Evolutionary conservation across 345 rosid species (phyloP).

Genomic region (Murraya paniculata): DNA sequence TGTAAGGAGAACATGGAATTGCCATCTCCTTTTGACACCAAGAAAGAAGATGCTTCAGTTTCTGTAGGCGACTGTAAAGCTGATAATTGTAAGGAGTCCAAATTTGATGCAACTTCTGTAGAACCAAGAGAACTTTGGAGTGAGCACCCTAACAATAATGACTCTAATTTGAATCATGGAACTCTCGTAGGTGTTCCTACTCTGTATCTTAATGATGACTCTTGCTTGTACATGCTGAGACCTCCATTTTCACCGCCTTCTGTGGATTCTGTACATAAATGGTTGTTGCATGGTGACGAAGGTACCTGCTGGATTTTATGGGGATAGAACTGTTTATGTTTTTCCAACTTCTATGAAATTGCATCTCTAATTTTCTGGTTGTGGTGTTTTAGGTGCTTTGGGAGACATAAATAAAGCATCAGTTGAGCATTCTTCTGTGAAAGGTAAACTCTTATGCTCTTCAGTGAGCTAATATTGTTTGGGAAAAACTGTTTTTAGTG

Average conservation of each 20-base stretch:
- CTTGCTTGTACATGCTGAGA: slow-evolving; percentile 61
- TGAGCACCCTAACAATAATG: slow-evolving; percentile 13
- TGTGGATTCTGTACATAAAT: slow-evolving; percentile 48
- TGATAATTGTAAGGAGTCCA: slow-evolving; percentile 25
- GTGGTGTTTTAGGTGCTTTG: slow-evolving; percentile 30
- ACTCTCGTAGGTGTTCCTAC: slow-evolving; percentile 54
- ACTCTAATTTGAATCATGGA: slow-evolving; percentile 31
- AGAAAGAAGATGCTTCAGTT: slow-evolving; percentile 37
- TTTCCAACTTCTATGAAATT: slow-evolving; percentile 9
- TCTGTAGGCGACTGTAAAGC: slow-evolving; percentile 25
- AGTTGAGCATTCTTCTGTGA: slow-evolving; percentile 24
- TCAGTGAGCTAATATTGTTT: slow-evolving; percentile 9
- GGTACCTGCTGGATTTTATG: slow-evolving; percentile 39
- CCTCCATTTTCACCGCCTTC: slow-evolving; percentile 74
- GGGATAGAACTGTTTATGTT: slow-evolving; percentile 5
- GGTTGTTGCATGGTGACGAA: slow-evolving; percentile 44
- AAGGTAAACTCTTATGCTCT: slow-evolving; percentile 32
- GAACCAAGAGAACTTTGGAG: slow-evolving; percentile 25
- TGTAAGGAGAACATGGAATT: slow-evolving; percentile 12
- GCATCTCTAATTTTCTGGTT: background rate
- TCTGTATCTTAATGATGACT: slow-evolving; percentile 75
- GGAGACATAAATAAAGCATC: slow-evolving; percentile 19
- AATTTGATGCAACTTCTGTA: slow-evolving; percentile 17
- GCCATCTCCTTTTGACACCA: slow-evolving; percentile 3
- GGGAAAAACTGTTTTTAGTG: slow-evolving; percentile 2